phyloP scores from a whole-genome alignment of 768 basidiomycete genomes.

The Serendipita indica region DNA sequence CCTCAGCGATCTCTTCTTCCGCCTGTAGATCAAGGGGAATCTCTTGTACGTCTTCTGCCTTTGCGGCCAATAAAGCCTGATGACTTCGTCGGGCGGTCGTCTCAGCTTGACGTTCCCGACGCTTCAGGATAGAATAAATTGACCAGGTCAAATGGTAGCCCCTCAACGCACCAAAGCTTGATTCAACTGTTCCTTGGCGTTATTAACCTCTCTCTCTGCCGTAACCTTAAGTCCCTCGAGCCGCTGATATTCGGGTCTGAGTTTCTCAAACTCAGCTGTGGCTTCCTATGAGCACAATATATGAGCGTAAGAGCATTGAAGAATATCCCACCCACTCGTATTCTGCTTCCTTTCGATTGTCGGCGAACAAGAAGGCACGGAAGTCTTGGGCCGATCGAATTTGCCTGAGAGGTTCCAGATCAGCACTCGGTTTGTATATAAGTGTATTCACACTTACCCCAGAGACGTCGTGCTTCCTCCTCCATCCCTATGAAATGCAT shows the following conservation, averaged over 20 bases:
- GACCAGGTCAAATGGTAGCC: not conserved
- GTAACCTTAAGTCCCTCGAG: not conserved
- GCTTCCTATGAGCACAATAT: too few species aligned
- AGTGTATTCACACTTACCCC: conserved; percentile 7
- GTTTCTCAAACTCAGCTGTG: not conserved
- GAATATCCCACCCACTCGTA: not conserved
- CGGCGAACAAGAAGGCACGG: not conserved
- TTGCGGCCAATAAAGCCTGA: conserved; percentile 8
- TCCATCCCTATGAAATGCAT: conserved; percentile 38
- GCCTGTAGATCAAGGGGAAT: conserved; percentile 6
- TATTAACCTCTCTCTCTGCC: not conserved
- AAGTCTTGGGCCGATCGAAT: not conserved
- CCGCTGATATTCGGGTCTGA: not conserved
- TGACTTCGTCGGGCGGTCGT: not conserved
- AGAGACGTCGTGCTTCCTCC: conserved; percentile 42
- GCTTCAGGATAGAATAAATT: not conserved
- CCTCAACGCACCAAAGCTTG: not conserved
- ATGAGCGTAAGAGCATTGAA: too few species aligned
- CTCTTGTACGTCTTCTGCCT: conserved; percentile 1
- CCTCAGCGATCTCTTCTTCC: conserved; percentile 5
- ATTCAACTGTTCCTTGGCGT: not conserved
- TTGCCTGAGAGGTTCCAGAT: not conserved
- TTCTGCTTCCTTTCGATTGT: not conserved
- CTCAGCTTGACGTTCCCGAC: not conserved
- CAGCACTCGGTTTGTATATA: not conserved